Evolutionary conservation across 169 alveolate genomes (phyloP).

Genomic region (Plasmodium gonderi): DNA sequence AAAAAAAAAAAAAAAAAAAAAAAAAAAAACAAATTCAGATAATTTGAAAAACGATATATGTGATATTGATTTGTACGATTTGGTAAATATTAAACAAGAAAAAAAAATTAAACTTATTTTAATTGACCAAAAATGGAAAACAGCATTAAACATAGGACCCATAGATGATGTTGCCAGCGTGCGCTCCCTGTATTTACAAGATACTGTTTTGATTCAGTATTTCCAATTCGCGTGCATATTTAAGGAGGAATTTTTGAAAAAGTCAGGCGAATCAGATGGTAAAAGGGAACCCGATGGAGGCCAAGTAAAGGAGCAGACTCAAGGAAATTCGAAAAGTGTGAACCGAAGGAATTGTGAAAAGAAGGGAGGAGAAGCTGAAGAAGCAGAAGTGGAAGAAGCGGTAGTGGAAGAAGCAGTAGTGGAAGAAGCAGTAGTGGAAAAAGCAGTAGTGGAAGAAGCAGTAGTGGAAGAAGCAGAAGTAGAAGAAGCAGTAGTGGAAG

Average conservation of each 20-base stretch:
- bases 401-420: background rate
- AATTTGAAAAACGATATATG: background rate
- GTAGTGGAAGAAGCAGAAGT: background rate
- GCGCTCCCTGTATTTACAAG: constrained; percentile 38
- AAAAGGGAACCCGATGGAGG: background rate
- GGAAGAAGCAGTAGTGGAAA: background rate
- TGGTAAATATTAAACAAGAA: constrained; percentile 53
- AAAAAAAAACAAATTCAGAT: background rate
- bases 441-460: background rate
- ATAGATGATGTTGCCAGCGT: constrained; percentile 16
- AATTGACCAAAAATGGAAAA: constrained; percentile 54
- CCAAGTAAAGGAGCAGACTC: background rate
- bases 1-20: constrained; percentile 25
- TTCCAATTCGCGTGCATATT: constrained; percentile 41
- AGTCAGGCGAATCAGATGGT: background rate
- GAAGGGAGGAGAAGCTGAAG: background rate
- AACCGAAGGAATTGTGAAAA: background rate
- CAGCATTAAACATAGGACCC: constrained; percentile 7
- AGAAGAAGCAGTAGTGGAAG: background rate
- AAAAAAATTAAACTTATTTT: constrained; percentile 38
- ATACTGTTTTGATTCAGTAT: constrained; percentile 54
- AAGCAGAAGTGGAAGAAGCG: background rate
- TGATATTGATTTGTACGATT: constrained; percentile 35
- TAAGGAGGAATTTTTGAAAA: constrained; percentile 3
- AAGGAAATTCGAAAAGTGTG: background rate